Evolutionary conservation across 805 yeast genomes (phyloP).

Genomic region (Candida adriatica): DNA sequence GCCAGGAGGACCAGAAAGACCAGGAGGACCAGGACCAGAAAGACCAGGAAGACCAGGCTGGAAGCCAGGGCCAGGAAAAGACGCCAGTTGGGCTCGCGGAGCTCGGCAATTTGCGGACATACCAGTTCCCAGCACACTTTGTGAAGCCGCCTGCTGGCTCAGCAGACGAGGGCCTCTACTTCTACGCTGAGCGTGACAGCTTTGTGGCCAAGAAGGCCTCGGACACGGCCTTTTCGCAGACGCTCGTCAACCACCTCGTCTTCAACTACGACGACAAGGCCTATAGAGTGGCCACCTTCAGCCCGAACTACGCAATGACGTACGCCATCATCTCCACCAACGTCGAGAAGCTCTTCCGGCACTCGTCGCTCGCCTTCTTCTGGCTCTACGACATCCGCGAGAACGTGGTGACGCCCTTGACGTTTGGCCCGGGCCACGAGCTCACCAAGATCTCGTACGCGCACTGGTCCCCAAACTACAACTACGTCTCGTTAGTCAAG

Average conservation of each 20-base stretch:
- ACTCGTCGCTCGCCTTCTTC: conserved; percentile 35
- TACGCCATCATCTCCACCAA: conserved; percentile 48
- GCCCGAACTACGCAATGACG: conserved; percentile 20
- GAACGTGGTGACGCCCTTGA: conserved; percentile 23
- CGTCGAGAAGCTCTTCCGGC: conserved; percentile 45
- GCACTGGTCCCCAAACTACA: conserved; percentile 70
- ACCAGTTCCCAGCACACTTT: conserved; percentile 10
- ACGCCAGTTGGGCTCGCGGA: conserved; percentile 16
- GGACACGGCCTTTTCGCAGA: conserved; percentile 7
- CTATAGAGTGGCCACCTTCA: conserved; percentile 9
- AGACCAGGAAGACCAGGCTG: conserved; percentile 3
- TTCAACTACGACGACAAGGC: conserved; percentile 9
- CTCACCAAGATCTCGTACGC: conserved; percentile 37
- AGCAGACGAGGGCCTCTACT: conserved; percentile 17
- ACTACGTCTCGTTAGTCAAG: conserved; percentile 53
- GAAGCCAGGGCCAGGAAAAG: conserved; percentile 1
- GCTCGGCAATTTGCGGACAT: conserved; percentile 14
- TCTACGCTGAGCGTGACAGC: conserved; percentile 5
- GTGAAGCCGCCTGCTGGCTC: conserved; percentile 11
- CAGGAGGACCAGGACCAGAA: neutral
- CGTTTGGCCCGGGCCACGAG: conserved; percentile 18
- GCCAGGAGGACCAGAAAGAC: neutral
- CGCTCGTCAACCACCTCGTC: conserved; percentile 1
- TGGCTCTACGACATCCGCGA: conserved; percentile 32
- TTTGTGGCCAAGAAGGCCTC: conserved; percentile 14